These are phyloP conservation scores for Solanum aculeatissimum DNA, from an alignment of 305 asterid species.

Conservation along the genomic window DNA sequence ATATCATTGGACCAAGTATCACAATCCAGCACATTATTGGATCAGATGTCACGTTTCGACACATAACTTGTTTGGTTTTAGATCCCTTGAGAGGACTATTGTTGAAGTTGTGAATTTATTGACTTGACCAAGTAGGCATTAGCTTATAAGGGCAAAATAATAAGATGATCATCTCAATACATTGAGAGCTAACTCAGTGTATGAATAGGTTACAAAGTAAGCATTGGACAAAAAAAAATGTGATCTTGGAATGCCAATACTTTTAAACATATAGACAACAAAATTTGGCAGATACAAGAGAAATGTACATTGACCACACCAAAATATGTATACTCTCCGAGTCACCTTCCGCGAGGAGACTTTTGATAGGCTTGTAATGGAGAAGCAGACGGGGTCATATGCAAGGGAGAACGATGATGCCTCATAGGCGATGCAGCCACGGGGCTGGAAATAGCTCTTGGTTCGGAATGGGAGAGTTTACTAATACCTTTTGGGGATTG, in stretches of 20 bases:
- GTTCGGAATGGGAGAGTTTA: slow-evolving; percentile 18
- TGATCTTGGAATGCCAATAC: not conserved
- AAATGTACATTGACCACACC: not conserved
- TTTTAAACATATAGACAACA: not conserved
- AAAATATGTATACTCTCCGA: not conserved
- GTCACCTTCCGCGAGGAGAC: slow-evolving; percentile 38
- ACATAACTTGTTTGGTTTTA: no score
- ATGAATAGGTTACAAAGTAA: not conserved
- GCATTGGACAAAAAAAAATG: not conserved
- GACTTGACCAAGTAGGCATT: no score
- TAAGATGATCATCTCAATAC: not conserved
- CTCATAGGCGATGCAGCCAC: slow-evolving; percentile 24
- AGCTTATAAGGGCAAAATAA: no score
- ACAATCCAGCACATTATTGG: no score
- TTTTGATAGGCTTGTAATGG: slow-evolving; percentile 42
- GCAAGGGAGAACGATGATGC: slow-evolving; percentile 39
- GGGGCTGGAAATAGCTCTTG: slow-evolving; percentile 12
- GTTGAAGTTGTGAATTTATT: no score
- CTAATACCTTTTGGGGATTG: slow-evolving; percentile 34
- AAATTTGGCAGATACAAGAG: not conserved
- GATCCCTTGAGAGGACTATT: no score
- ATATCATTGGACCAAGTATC: no score
- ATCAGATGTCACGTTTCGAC: no score
- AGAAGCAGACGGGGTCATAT: slow-evolving; percentile 44
- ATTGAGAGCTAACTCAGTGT: not conserved